phyloP scores from a whole-genome alignment of 2,329 filamentous ascomycete genomes.

The Fusarium algeriense region DNA sequence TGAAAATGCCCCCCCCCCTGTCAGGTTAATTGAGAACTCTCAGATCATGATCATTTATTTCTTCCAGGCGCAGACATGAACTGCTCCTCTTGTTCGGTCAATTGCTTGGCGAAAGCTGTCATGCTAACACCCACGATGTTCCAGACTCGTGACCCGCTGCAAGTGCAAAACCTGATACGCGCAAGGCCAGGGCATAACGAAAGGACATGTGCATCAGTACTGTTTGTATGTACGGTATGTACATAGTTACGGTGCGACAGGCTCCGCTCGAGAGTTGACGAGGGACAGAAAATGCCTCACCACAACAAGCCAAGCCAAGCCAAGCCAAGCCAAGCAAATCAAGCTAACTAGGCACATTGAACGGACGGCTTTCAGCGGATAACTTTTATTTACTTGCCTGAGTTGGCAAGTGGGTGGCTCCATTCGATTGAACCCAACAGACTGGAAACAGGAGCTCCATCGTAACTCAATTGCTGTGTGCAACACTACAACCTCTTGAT shows the following conservation, averaged over 20 bases:
- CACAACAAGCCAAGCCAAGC: conserved; percentile 15
- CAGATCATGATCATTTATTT: conserved; percentile 5
- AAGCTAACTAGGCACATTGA: conserved; percentile 5
- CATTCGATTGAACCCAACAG: conserved; percentile 28
- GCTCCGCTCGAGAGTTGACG: conserved; percentile 27
- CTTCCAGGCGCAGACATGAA: conserved; percentile 13
- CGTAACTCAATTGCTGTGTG: conserved; percentile 6
- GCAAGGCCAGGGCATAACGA: conserved; percentile 7
- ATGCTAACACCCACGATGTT: conserved; percentile 32
- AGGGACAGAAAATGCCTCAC: conserved; percentile 43
- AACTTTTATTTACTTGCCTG: conserved; percentile 20
- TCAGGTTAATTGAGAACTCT: neutral
- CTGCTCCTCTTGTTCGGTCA: conserved; percentile 33
- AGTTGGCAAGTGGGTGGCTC: conserved; percentile 23
- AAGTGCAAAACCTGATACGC: conserved; percentile 26
- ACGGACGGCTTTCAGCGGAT: conserved; percentile 35
- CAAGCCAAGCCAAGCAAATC: conserved; percentile 8
- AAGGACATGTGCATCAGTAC: conserved; percentile 6
- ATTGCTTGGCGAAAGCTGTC: conserved; percentile 37
- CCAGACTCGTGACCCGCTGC: conserved; percentile 40
- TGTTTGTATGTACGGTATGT: conserved; percentile 8
- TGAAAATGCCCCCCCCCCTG: conserved; percentile 7
- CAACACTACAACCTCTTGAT: neutral
- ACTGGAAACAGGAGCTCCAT: conserved; percentile 20
- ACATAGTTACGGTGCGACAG: conserved; percentile 26